Base-by-base conservation (phyloP, 192 early-diverging fungal species). In the Haplosporangium gracile region DNA sequence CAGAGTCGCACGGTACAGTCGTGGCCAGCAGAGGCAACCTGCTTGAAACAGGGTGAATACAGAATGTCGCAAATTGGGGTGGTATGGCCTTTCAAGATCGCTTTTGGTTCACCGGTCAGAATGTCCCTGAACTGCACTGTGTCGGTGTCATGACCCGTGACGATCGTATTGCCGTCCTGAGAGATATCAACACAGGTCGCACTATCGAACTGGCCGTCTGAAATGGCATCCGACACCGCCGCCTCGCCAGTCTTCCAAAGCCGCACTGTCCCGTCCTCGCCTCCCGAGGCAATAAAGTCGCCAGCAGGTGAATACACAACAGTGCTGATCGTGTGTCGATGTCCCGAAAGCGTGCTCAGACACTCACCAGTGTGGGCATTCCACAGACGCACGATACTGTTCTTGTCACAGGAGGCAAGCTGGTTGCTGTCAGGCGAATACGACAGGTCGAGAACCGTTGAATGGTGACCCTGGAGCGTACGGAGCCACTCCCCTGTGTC, bases 121-220 rank as follows among this genome's bases (percentile, higher is more conserved):
- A 36, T 42, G 7, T 72, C 71, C 71, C 39, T n/a, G 22, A 72
- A 36, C 71, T 42, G 71, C 4, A 72, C 71, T n/a, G 40, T 45
- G 20, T n/a, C n/a, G 11, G 29, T 24, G 2, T 45, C 16, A 45
- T 42, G 32, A 4, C 71, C 71, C 39, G 71, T n/a, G 24, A 42
- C 71, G 43, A 72, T 45, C n/a, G 22, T 24, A 6, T 24, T 22
- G 6, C 71, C 71, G 5, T 42, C 40, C 15, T 15, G 71, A 11
- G 43, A 72, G 24, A 42, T n/a, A 26, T 42, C 71, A 2, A 72
- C 71, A 26, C 36, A 42, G 4, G 3, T 0, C 13, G 36, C 39
- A 4, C 15, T 24, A 6, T 72, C 40, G 18, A n/a, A 38, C 36
- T 42, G 39, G 0, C 22, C 71, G 9, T 42, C 40, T 0, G 24